Evolutionary conservation across 192 early-diverging fungal genomes (phyloP), one percentile per base, ranked within the genome.

Genomic region (Gaertneriomyces sp.): DNA sequence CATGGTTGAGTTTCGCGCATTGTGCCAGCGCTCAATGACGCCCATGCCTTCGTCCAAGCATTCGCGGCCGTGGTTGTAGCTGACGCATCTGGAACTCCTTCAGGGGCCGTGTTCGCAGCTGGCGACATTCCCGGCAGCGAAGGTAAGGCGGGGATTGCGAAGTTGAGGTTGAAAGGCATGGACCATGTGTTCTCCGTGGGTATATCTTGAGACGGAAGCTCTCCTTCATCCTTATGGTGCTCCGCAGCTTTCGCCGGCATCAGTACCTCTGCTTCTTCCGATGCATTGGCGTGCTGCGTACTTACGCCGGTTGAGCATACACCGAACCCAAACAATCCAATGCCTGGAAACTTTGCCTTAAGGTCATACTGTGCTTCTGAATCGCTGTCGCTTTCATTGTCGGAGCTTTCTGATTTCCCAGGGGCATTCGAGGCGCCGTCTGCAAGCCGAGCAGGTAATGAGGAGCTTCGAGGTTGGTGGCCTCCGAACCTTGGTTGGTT

Each of bases 261-360:
- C 43, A 47, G 25, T 12, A 20, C 44, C 19, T 10, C 50, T 11
- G n/a, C 52, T 6, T 51, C 38, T 19, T 42, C 9, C 17, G 43
- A 14, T n/a, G 38, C 17, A 1, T 61, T 66, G 10, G 11, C n/a
- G 1, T 19, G 50, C n/a, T 40, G 16, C 16, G 39, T 33, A n/a
- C 1, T 7, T 3, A 6, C 62, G n/a, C 42, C 61, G 33, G n/a
- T 54, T 42, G 58, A 59, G 1, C 14, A 51, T 0, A 52, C 46
- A 14, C 61, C 61, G n/a, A 63, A 63, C 19, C 61, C 61, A 63
- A 63, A 63, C 46, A 53, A 41, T 33, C 17, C 45, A 1, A 63
- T 17, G 0, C 33, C 12, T 1, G 61, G 61, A 8, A 57, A 39
- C 42, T 66, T 66, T 20, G 64, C 64, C 64, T 42, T 66, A 33